A percentile compares a stretch with the other conserved stretches of the same genome.
Conservation (phyloP, 257 asterid species). For the Solanum corneliomulleri region DNA sequence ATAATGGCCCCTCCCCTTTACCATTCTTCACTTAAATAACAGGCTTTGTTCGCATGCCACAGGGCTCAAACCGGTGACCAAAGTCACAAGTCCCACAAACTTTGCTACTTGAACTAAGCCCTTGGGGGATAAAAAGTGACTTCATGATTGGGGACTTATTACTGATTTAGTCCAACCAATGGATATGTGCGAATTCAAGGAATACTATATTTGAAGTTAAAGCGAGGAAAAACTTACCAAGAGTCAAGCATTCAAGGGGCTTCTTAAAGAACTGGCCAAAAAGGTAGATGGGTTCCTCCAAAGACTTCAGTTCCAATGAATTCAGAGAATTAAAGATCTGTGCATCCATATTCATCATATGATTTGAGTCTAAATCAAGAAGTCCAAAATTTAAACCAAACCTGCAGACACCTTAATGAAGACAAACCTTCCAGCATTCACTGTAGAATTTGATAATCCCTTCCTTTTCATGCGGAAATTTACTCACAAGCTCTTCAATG, state of each 20-base stretch:
- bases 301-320: constrained; percentile 87
- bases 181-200: neutral
- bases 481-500: constrained; percentile 58
- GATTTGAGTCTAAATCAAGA: constrained; percentile 13
- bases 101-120: neutral
- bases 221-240: constrained; percentile 37
- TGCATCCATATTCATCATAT: constrained; percentile 14
- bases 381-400: constrained; percentile 13
- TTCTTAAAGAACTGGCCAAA: constrained; percentile 85
- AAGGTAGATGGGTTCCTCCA: constrained; percentile 93
- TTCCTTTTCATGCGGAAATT: constrained; percentile 82
- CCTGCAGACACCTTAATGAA: constrained; percentile 34
- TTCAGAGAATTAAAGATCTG: constrained; percentile 90
- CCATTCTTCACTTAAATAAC: neutral
- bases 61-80: neutral
- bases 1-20: neutral
- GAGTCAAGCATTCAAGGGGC: constrained; percentile 90
- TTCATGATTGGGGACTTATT: neutral
- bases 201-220: neutral
- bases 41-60: neutral
- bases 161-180: neutral
- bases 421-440: constrained; percentile 96
- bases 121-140: neutral
- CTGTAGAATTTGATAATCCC: constrained; percentile 80
- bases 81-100: neutral